phyloP scores from a whole-genome alignment of 1,139 yeast species.

The Hansenula sp. region DNA sequence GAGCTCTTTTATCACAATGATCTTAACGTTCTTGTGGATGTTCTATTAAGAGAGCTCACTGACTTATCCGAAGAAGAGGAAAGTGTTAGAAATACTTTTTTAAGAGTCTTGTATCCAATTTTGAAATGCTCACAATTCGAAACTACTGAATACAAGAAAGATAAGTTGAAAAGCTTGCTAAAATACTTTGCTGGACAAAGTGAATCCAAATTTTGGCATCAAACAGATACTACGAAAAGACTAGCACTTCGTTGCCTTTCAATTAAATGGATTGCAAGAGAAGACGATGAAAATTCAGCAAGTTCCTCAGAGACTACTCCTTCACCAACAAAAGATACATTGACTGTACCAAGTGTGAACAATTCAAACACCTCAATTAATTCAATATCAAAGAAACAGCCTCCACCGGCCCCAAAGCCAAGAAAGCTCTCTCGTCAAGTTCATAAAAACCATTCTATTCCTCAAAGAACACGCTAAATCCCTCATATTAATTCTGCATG shows the following conservation, averaged over 20 bases:
- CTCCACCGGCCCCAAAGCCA: slow-evolving; percentile 32
- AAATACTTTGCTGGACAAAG: slow-evolving; percentile 37
- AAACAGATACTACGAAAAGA: slow-evolving; percentile 42
- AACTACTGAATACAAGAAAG: slow-evolving; percentile 52
- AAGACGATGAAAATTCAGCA: slow-evolving; percentile 6
- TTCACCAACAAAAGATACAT: slow-evolving; percentile 9
- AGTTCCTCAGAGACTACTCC: slow-evolving; percentile 14
- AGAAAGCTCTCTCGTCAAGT: slow-evolving; percentile 14
- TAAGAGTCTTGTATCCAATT: slow-evolving; percentile 72
- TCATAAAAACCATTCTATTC: not conserved
- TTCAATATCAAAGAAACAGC: slow-evolving; percentile 28
- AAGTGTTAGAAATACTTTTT: slow-evolving; percentile 64
- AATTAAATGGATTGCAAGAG: slow-evolving; percentile 49
- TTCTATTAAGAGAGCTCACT: slow-evolving; percentile 72
- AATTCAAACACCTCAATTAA: slow-evolving; percentile 26
- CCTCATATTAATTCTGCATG: too few relatives aligned
- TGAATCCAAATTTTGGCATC: slow-evolving; percentile 23
- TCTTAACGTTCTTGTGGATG: slow-evolving; percentile 79
- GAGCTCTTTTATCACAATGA: slow-evolving; percentile 78
- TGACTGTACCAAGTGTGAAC: slow-evolving; percentile 14
- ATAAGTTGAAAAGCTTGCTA: slow-evolving; percentile 49
- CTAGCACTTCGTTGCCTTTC: slow-evolving; percentile 60
- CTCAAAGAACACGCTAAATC: not conserved
- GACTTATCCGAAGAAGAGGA: slow-evolving; percentile 61
- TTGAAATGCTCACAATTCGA: slow-evolving; percentile 61